phyloP scores from a whole-genome alignment of 495 filamentous ascomycete species.

The Talaromyces wortmannii region DNA sequence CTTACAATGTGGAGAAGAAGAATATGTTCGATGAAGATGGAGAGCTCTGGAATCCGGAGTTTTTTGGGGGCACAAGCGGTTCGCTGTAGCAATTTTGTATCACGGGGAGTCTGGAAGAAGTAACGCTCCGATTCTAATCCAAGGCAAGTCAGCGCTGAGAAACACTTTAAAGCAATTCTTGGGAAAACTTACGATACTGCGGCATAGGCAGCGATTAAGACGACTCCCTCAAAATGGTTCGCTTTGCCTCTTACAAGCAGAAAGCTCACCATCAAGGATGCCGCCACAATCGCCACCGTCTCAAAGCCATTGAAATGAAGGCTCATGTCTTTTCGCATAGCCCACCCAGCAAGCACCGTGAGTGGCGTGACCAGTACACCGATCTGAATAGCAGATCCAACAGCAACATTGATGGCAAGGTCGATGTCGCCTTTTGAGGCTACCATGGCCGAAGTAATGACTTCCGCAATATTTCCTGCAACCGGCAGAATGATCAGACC shows the following conservation, averaged over 20 bases:
- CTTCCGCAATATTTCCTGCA: conserved; percentile 18
- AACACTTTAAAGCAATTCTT: background rate
- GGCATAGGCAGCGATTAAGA: conserved; percentile 49
- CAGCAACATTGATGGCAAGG: conserved; percentile 13
- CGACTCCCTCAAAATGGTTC: conserved; percentile 70
- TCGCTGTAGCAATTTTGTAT: too few species aligned
- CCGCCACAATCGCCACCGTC: conserved; percentile 67
- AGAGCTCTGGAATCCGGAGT: too few species aligned
- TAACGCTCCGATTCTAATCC: background rate
- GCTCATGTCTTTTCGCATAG: conserved; percentile 60
- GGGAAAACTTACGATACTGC: conserved; percentile 8
- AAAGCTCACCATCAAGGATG: conserved; percentile 70
- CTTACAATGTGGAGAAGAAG: too few species aligned
- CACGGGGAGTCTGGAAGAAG: background rate
- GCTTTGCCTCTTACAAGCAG: conserved; percentile 67
- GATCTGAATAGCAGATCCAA: conserved; percentile 20
- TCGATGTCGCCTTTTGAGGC: conserved; percentile 20
- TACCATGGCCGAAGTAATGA: conserved; percentile 14
- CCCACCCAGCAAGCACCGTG: conserved; percentile 66
- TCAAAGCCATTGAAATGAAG: conserved; percentile 78
- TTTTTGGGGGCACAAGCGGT: too few species aligned
- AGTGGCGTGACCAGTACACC: conserved; percentile 36
- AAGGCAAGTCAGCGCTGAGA: background rate
- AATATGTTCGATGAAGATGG: too few species aligned
- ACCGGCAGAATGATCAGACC: conserved; percentile 22